Base-by-base conservation (phyloP, 2,329 filamentous ascomycete species). In the Aspergillus flavus region DNA sequence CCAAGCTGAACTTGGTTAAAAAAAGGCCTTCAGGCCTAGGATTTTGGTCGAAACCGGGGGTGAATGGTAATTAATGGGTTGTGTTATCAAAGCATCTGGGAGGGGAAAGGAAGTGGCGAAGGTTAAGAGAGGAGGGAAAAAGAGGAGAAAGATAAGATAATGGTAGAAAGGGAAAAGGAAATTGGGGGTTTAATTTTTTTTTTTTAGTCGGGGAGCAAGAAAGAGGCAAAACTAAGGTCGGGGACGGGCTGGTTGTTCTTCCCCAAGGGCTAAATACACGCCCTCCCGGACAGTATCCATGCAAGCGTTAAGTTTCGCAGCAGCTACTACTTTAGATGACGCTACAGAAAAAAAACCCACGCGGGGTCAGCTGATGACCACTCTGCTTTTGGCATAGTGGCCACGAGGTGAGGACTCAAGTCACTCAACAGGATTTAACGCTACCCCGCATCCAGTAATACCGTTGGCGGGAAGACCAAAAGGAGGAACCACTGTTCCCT, bases 381-480 rank as follows among this genome's bases (percentile, higher is more conserved):
- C n/a, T 10, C 64, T 48, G 54, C 26, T 62, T 62, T 45, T 41
- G 59, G 64, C 26, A 53, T 66, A 66, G 66, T 32, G 19, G n/a
- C 61, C 62, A 61, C 54, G 62, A 57, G 55, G 64, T 21, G 48
- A 52, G 16, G 28, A 32, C 4, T 52, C 21, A 23, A 23, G 21
- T 23, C 21, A 23, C 21, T 23, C 48, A 32, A n/a, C 43, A 46
- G 43, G 43, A 61, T 52, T 64, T 32, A 57, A 57, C 65, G 52
- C 65, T 66, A 67, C 68, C 68, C 68, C 68, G 64, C 68, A 66
- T 66, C 59, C 59, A 64, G 67, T 67, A 67, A 69, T 67, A 53
- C 56, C 60, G 61, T 62, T 59, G 56, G 59, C 54, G 48, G 57
- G 43, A 58, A 57, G 56, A 12, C 36, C 30, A 55, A 55, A 62